Conservation (phyloP, 352 stramenopile species). For the Globisporangium barbulae region DNA sequence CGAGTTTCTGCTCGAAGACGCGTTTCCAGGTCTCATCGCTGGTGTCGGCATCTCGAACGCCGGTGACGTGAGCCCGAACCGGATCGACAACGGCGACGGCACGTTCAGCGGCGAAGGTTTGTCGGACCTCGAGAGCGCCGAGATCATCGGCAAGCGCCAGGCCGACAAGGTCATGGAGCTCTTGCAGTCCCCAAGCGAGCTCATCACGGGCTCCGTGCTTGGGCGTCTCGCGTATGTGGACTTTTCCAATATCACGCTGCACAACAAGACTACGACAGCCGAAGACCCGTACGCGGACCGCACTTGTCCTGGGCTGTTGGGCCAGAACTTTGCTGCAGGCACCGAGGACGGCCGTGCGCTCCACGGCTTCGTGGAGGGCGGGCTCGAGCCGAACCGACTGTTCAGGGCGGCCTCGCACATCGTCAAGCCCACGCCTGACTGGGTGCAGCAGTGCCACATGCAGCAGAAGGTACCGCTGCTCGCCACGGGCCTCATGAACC, state of each 20-base stretch:
- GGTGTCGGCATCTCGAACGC: conserved; percentile 43
- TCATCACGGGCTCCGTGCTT: conserved; percentile 24
- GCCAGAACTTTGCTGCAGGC: conserved; percentile 45
- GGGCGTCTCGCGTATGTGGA: conserved; percentile 45
- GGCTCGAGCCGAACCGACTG: conserved; percentile 30
- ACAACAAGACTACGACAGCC: conserved; percentile 14
- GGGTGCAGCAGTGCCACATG: conserved; percentile 40
- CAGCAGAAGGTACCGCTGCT: conserved; percentile 38
- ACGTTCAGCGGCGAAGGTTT: conserved; percentile 38
- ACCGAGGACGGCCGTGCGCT: conserved; percentile 44
- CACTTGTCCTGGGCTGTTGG: conserved; percentile 40
- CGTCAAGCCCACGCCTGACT: conserved; percentile 31
- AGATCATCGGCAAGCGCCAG: conserved; percentile 43
- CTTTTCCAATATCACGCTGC: conserved; percentile 37
- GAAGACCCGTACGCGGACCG: conserved; percentile 28
- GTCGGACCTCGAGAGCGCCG: conserved; percentile 28
- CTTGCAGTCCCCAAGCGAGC: conserved; percentile 19
- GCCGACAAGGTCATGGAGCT: conserved; percentile 29
- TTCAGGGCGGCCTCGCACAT: conserved; percentile 20
- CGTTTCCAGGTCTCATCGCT: conserved; percentile 23
- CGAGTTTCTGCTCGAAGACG: conserved; percentile 37
- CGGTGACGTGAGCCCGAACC: conserved; percentile 42
- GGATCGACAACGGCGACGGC: conserved; percentile 38
- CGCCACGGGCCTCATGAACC: conserved; percentile 36
- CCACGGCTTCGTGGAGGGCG: conserved; percentile 28